These are phyloP conservation scores for Aspergillus novofumigatus DNA, from an alignment of 2,329 filamentous ascomycete species.

Conservation along the genomic window DNA sequence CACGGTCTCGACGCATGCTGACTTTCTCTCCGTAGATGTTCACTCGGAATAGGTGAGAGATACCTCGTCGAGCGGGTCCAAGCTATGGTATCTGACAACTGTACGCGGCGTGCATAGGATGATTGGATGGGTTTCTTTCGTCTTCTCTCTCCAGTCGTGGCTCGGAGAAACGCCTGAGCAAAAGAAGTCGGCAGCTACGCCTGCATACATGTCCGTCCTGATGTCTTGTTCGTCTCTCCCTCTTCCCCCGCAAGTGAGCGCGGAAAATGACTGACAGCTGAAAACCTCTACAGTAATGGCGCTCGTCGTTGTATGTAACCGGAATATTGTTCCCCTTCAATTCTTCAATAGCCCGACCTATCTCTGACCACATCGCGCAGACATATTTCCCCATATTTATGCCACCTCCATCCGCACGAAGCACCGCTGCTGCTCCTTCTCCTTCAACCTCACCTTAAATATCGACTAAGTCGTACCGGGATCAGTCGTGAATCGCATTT, in stretches of 20 bases:
- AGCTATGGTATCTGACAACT: slow-evolving; percentile 13
- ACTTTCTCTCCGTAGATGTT: slow-evolving; percentile 61
- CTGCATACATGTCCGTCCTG: slow-evolving; percentile 68
- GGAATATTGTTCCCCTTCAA: background rate
- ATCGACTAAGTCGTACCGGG: background rate
- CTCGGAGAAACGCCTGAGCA: slow-evolving; percentile 47
- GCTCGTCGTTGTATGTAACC: slow-evolving; percentile 46
- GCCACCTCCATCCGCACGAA: slow-evolving; percentile 46
- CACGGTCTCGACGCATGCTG: slow-evolving; percentile 12
- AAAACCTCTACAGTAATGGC: slow-evolving; percentile 52
- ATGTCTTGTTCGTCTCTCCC: slow-evolving; percentile 64
- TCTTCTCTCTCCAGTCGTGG: slow-evolving; percentile 47
- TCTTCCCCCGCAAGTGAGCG: background rate
- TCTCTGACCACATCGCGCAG: slow-evolving; percentile 32
- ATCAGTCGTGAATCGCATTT: background rate
- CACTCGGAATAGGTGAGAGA: slow-evolving; percentile 72
- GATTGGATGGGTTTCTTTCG: slow-evolving; percentile 56
- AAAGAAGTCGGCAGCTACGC: slow-evolving; percentile 61
- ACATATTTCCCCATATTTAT: slow-evolving; percentile 64
- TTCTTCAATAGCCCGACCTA: slow-evolving; percentile 5
- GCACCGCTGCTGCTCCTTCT: slow-evolving; percentile 38
- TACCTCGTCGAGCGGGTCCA: background rate
- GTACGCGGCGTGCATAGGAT: slow-evolving; percentile 42
- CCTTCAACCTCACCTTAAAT: slow-evolving; percentile 30
- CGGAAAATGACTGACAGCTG: slow-evolving; percentile 12